Conservation (phyloP, 1,139 yeast species). For the Taiozyma sp. region DNA sequence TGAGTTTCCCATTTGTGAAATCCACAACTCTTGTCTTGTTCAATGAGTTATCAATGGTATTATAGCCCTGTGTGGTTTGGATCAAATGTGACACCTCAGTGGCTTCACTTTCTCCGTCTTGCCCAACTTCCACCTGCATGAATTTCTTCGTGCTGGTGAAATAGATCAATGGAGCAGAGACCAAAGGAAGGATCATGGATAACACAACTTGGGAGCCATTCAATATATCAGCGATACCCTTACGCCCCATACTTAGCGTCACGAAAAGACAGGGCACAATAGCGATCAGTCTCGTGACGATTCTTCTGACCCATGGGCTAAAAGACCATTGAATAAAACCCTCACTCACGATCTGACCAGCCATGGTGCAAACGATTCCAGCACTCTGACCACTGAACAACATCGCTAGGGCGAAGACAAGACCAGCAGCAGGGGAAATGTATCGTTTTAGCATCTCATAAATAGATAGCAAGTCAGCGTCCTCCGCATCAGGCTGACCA, state of each 20-base stretch:
- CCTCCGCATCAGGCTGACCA: slow-evolving; percentile 65
- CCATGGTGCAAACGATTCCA: slow-evolving; percentile 95
- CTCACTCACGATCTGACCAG: slow-evolving; percentile 96
- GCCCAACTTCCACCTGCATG: slow-evolving; percentile 59
- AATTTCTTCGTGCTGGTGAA: slow-evolving; percentile 72
- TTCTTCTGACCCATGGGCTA: slow-evolving; percentile 81
- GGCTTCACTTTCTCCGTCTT: slow-evolving; percentile 10
- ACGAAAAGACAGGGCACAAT: slow-evolving; percentile 85
- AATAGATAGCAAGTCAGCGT: slow-evolving; percentile 85
- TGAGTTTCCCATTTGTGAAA: slow-evolving; percentile 62
- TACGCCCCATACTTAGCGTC: slow-evolving; percentile 73
- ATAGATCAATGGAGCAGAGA: slow-evolving; percentile 83
- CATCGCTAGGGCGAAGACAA: slow-evolving; percentile 87
- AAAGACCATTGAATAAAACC: slow-evolving; percentile 86
- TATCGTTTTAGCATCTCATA: slow-evolving; percentile 69
- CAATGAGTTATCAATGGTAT: background rate
- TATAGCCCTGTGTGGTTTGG: slow-evolving; percentile 1
- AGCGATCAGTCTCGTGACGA: slow-evolving; percentile 80
- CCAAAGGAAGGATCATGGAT: slow-evolving; percentile 80
- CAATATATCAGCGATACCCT: slow-evolving; percentile 75
- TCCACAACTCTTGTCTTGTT: slow-evolving; percentile 29
- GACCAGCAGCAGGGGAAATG: slow-evolving; percentile 88
- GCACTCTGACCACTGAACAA: slow-evolving; percentile 97
- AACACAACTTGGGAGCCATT: slow-evolving; percentile 88
- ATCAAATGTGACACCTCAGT: background rate